Conservation (phyloP, 2,329 filamentous ascomycete genomes). For the Epicoccum sorghinum region DNA sequence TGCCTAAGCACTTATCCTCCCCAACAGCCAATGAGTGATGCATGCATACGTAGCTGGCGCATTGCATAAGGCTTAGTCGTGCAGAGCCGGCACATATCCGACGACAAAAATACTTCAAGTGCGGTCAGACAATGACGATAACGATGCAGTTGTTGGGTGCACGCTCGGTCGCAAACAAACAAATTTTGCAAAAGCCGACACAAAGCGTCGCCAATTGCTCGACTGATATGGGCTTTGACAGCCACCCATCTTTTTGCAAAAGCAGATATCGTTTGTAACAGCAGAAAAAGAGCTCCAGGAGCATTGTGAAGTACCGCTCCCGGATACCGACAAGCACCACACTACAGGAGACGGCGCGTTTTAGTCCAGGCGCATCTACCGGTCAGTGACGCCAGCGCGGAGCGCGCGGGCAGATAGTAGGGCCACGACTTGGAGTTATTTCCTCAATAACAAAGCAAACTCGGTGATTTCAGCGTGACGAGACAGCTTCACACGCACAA, state of each 20-base stretch:
- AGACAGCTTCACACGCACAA: not conserved
- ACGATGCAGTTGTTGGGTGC: not conserved
- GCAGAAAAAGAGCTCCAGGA: not conserved
- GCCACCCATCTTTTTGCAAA: not conserved
- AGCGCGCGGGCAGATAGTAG: not conserved
- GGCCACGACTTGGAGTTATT: not conserved
- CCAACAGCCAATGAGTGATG: constrained; percentile 1
- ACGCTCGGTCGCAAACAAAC: constrained; percentile 8
- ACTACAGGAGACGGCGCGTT: constrained; percentile 9
- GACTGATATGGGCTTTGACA: not conserved
- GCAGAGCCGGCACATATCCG: not conserved
- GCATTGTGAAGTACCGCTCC: constrained; percentile 1
- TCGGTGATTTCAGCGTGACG: not conserved
- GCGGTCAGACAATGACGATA: not conserved
- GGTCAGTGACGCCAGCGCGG: constrained; percentile 14
- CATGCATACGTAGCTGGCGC: not conserved
- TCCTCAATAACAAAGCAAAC: not conserved
- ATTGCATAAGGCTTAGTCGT: not conserved
- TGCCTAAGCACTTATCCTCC: not conserved
- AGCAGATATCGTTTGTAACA: not conserved
- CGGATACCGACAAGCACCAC: constrained; percentile 7
- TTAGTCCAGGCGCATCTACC: constrained; percentile 8
- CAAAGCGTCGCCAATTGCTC: constrained; percentile 1
- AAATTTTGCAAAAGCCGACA: constrained; percentile 7
- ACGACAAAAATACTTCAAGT: not conserved